Evolutionary conservation across 2,329 filamentous ascomycete species (phyloP), one percentile per base, ranked within the genome.

Genomic region (Nemania abortiva): DNA sequence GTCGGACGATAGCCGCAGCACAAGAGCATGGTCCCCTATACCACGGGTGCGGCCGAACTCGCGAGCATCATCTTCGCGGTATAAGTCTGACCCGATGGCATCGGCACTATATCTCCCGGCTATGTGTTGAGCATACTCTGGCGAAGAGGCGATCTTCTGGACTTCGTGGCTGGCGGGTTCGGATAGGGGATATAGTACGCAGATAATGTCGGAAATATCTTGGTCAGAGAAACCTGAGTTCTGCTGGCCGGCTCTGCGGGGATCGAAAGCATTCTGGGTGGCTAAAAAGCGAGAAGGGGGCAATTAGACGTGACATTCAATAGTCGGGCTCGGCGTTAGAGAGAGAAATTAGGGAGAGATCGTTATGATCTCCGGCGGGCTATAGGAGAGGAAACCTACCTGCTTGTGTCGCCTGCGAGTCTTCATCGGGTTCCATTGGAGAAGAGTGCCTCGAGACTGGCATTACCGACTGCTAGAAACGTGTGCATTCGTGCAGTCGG

Each of bases 201-300:
- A 97, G 72, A 97, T 89, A 74, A 98, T 93, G 81, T 98, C 95
- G 70, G 93, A 89, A 58, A 96, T 88, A 79, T 97, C 95, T 72
- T 92, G 88, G 74, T 95, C 91, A 62, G 88, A 91, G 70, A 98
- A 90, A 65, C 93, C 93, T 49, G 93, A 96, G 78, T 93, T 92
- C 80, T 93, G 92, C 78, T 91, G 87, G 65, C 94, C 94, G 70
- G 92, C 79, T 63, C 94, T 90, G 71, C 94, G 89, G 49, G 94
- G 93, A 79, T 98, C 94, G 72, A 94, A 84, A 76, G 92, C 89
- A 78, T 89, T 90, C 79, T 97, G 94, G 18, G 94, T 97, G 65
- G 91, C 90, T 89, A 73, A 20, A 70, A 31, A 88, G 72, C 27
- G 69, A 42, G 42, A 62, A 50, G 65, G 11, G 56, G 57, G 65